These are phyloP conservation scores for Kalanchoe fedtschenkoi DNA, from an alignment of 164 flowering plant species.

Conservation along the genomic window DNA sequence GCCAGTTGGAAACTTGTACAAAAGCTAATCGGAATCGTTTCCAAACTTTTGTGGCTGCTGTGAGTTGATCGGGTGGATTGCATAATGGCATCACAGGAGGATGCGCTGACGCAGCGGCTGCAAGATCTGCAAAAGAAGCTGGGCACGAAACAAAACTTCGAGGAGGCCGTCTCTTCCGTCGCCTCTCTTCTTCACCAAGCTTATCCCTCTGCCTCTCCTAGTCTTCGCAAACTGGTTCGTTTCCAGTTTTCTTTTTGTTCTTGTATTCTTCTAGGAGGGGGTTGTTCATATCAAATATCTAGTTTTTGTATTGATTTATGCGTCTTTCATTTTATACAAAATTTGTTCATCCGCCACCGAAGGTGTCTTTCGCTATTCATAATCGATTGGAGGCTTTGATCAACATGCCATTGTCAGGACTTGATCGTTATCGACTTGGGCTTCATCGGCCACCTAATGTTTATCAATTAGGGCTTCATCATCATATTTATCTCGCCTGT, in stretches of 20 bases:
- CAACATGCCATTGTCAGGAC: neutral
- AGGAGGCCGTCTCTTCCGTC: constrained; percentile 56
- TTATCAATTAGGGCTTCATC: too few species aligned
- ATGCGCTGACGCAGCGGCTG: constrained; percentile 17
- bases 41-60: neutral
- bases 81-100: neutral
- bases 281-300: neutral
- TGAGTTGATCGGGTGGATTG: too few species aligned
- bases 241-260: neutral
- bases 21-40: neutral
- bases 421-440: too few species aligned
- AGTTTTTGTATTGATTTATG: neutral
- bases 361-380: too few species aligned
- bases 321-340: too few species aligned
- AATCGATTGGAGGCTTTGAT: neutral
- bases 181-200: constrained; percentile 30
- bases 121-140: constrained; percentile 69
- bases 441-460: too few species aligned
- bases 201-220: constrained; percentile 66
- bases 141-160: constrained; percentile 63
- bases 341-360: too few species aligned
- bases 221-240: constrained; percentile 51
- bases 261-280: neutral
- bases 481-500: neutral
- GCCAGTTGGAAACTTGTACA: neutral